phyloP scores from a whole-genome alignment of 345 rosid species.

The Rhodamnia rubescens region DNA sequence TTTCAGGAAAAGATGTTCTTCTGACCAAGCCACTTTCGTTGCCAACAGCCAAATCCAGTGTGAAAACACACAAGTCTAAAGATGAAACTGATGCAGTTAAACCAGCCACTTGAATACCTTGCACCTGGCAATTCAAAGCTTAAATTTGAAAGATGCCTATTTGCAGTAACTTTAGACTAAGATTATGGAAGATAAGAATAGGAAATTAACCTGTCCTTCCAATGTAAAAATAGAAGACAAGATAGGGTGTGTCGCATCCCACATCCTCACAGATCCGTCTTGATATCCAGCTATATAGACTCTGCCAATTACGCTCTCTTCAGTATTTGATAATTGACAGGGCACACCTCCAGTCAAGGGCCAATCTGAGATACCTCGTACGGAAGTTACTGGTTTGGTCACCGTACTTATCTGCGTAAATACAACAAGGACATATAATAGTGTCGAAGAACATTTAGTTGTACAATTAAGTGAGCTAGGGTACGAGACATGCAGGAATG shows the following conservation, averaged over 20 bases:
- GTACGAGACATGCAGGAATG: not conserved
- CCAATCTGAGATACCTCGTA: constrained; percentile 24
- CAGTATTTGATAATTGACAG: constrained; percentile 17
- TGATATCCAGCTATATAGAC: constrained; percentile 53
- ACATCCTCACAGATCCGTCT: constrained; percentile 56
- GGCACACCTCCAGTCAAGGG: constrained; percentile 66
- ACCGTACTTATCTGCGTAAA: constrained; percentile 14
- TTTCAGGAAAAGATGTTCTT: constrained; percentile 1
- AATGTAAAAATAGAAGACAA: constrained; percentile 24
- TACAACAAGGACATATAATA: not conserved
- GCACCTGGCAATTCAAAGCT: constrained; percentile 22
- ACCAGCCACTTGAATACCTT: constrained; percentile 25
- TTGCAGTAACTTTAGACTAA: not conserved
- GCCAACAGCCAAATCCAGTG: constrained; percentile 55
- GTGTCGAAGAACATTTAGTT: not conserved
- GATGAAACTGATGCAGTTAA: constrained; percentile 33
- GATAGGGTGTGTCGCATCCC: constrained; percentile 44
- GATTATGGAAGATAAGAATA: not conserved
- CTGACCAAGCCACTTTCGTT: constrained; percentile 53
- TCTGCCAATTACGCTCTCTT: constrained; percentile 23
- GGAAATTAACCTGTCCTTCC: constrained; percentile 32
- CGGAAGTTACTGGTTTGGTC: constrained; percentile 9
- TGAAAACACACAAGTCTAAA: constrained; percentile 36
- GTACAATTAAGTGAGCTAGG: not conserved
- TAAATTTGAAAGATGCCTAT: not conserved